Base-by-base conservation (phyloP, 2,329 filamentous ascomycete species). In the Diplodia scrobiculata region DNA sequence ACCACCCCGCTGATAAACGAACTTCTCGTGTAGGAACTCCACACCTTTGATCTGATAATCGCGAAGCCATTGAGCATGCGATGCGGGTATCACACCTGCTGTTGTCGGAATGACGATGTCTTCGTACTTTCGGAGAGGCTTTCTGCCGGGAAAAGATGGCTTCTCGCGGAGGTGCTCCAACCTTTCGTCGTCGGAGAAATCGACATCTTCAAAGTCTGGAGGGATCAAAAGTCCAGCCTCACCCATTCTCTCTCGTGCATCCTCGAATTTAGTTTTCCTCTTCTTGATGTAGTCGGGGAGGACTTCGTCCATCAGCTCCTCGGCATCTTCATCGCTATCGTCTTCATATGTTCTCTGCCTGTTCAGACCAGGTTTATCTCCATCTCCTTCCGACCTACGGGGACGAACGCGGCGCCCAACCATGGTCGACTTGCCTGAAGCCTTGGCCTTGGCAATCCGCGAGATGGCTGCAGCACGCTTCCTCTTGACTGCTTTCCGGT, bases 1-100 rank as follows among this genome's bases (percentile, higher is more conserved):
- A 1, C 91, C 92, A 0, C 95, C 95, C 71, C 89, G 89, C 73
- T 99, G 95, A 70, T 91, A 94, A 3, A 97, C 89, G 74, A 98
- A 98, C 25, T 91, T 84, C 67, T 91, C 86, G 74, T 98, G 93
- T 7, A 99, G 82, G 72, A 97, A 98, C 36, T 86, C 84, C 14
- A 90, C 91, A 5, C 95, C 95, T 32, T 90, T 85, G 1, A 98
- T 83, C 76, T 99, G 95, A 72, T 99, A 99, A 69, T 93, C 91
- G 67, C 95, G 87, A 58, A 99, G 81, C 79, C 95, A 97, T 74
- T 95, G 93, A 0, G 94, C 93, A 64, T 98, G 91, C 0, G 92
- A 86, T 0, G 91, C 92, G 0, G 95, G 95, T 47, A 99, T 92
- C 3, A 92, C 74, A 0, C 93, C 94, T 0, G 87, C 85, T 0